Evolutionary conservation across 495 filamentous ascomycete species (phyloP).

Genomic region (Neurospora sp.): DNA sequence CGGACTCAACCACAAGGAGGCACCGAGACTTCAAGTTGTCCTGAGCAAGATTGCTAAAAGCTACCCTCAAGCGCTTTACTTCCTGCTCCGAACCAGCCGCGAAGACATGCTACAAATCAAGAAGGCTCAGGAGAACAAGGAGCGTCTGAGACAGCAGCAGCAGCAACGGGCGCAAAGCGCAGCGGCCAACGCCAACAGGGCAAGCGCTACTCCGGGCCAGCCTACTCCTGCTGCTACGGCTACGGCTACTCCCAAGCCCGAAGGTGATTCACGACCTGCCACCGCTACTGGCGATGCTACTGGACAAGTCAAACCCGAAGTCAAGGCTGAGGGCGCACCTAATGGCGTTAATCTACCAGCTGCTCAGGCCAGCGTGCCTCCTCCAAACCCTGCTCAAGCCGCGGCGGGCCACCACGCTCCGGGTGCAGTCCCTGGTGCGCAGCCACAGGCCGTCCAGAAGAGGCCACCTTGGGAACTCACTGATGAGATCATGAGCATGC

Average conservation of each 20-base stretch:
- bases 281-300: constrained; percentile 35
- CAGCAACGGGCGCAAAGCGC: constrained; percentile 15
- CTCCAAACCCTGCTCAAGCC: not conserved
- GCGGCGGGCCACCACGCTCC: constrained; percentile 17
- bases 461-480: constrained; percentile 89
- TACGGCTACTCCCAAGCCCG: constrained; percentile 20
- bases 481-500: constrained; percentile 84
- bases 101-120: constrained; percentile 92
- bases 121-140: constrained; percentile 74
- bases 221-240: not conserved
- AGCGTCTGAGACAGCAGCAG: constrained; percentile 20
- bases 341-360: not conserved
- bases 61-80: constrained; percentile 91
- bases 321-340: constrained; percentile 26
- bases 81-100: constrained; percentile 82
- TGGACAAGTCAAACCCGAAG: constrained; percentile 32
- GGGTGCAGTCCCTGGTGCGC: constrained; percentile 20
- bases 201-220: not conserved
- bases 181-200: constrained; percentile 25
- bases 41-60: constrained; percentile 88
- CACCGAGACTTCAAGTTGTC: constrained; percentile 69
- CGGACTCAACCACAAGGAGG: constrained; percentile 81
- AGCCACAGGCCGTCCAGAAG: constrained; percentile 37
- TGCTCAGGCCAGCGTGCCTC: constrained; percentile 13
- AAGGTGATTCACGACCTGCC: constrained; percentile 33